phyloP scores from a whole-genome alignment of 345 rosid genomes.

The Streptanthus diversifolius region DNA sequence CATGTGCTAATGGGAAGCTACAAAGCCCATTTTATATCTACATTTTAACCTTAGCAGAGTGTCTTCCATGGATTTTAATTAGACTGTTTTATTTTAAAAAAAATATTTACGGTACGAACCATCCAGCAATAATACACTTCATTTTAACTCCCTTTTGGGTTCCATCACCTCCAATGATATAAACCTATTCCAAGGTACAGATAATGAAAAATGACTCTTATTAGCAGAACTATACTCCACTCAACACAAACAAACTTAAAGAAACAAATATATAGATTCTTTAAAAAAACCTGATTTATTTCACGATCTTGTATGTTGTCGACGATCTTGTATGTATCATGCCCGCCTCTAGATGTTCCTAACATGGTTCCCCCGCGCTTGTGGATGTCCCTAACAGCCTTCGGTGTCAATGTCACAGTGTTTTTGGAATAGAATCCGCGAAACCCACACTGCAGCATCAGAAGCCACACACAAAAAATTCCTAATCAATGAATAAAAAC shows the following conservation, averaged over 20 bases:
- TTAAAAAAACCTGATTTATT: conserved; percentile 66
- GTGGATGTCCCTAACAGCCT: conserved; percentile 76
- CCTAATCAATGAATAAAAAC: neutral
- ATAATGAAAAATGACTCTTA: neutral
- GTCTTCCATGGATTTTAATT: neutral
- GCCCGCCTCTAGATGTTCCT: conserved; percentile 87
- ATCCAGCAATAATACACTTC: conserved; percentile 1
- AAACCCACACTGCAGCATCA: conserved; percentile 70
- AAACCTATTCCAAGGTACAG: conserved; percentile 48
- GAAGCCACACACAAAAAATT: neutral
- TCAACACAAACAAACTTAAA: neutral
- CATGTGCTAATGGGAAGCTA: neutral
- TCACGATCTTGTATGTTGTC: conserved; percentile 92
- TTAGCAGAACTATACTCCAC: neutral
- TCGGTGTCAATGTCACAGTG: conserved; percentile 58
- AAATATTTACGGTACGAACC: neutral
- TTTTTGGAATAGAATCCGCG: conserved; percentile 82
- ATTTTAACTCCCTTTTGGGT: conserved; percentile 50
- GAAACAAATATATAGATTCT: neutral
- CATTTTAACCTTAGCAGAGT: neutral
- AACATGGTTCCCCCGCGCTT: conserved; percentile 89
- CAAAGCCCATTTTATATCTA: neutral
- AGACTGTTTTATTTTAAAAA: neutral
- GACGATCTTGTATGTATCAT: conserved; percentile 70
- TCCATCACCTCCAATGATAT: conserved; percentile 87